phyloP scores from a whole-genome alignment of 2,329 filamentous ascomycete genomes.

The Pleoardoris graminearum region DNA sequence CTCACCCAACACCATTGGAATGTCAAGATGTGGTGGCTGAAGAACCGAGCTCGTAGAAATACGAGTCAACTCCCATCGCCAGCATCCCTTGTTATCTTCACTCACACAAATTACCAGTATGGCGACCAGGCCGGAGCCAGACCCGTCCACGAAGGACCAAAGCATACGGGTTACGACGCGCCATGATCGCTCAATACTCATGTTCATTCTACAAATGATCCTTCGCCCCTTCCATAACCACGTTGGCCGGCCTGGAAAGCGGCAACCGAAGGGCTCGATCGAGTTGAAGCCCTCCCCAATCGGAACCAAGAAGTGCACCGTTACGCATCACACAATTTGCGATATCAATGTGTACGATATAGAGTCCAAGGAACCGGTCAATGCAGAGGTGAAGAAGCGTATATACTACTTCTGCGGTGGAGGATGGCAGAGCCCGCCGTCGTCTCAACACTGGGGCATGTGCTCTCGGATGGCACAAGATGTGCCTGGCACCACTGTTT shows the following conservation, averaged over 20 bases:
- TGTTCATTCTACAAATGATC: conserved; percentile 44
- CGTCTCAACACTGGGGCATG: conserved; percentile 57
- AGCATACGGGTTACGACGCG: conserved; percentile 43
- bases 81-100: too few species aligned
- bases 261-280: conserved; percentile 48
- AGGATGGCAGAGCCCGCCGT: conserved; percentile 58
- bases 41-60: background rate
- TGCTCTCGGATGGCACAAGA: conserved; percentile 51
- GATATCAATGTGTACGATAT: conserved; percentile 55
- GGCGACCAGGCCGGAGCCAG: background rate
- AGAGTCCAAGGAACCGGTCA: conserved; percentile 18
- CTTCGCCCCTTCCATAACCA: conserved; percentile 43
- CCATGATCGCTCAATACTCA: conserved; percentile 46
- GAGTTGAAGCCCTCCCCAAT: conserved; percentile 43
- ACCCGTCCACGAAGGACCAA: conserved; percentile 1
- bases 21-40: conserved; percentile 4
- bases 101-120: background rate
- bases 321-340: conserved; percentile 48
- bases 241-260: conserved; percentile 35
- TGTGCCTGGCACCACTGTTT: conserved; percentile 49
- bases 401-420: conserved; percentile 62
- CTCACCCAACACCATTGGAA: conserved; percentile 1
- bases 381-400: conserved; percentile 29
- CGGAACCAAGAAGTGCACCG: conserved; percentile 37
- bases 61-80: background rate